Evolutionary conservation across 2,329 filamentous ascomycete species (phyloP), one percentile per base, ranked within the genome.

Genomic region (Cladorrhinum sp.): DNA sequence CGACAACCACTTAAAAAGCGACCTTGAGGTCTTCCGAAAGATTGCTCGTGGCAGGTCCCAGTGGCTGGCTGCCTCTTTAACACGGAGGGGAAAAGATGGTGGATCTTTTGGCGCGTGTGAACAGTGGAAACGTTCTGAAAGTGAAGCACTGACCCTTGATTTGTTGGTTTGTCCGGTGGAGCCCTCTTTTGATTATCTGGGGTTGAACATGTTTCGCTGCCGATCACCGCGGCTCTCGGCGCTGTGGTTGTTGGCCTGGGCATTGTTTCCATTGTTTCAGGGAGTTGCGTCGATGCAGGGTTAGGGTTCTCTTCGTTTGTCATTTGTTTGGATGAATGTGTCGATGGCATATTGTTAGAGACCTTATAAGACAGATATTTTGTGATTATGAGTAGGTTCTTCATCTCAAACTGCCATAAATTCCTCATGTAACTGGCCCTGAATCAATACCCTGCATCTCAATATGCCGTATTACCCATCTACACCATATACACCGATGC

Each of bases 401-500:
- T 45, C n/a, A 45, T 45, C 5, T 41, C 36, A 41, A 41, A 41
- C 16, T n/a, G 3, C 36, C 10, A n/a, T 41, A 41, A 13, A 45
- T 45, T 8, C 41, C 16, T 36, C 12, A 13, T 36, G 32, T 36
- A 36, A 36, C 32, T 36, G n/a, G 41, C 6, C 16, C 18, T 45
- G 16, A 18, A 45, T 45, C 41, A 18, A 45, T 45, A 13, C 20
- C n/a, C 18, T 45, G 41, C 32, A 4, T 12, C 12, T 36, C 10
- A 36, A 52, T 55, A 55, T 62, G 56, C 52, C 52, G 27, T 20
- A 56, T 57, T 61, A 50, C 58, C n/a, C 51, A 60, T 56, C 56
- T 57, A 45, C 54, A 22, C 23, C 49, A n/a, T n/a, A n/a, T 54
- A 63, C 57, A 62, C 60, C 62, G 52, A 61, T 60, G 64, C 60